phyloP scores from a whole-genome alignment of 176 grass and related monocot genomes.

The Raddia distichophylla region DNA sequence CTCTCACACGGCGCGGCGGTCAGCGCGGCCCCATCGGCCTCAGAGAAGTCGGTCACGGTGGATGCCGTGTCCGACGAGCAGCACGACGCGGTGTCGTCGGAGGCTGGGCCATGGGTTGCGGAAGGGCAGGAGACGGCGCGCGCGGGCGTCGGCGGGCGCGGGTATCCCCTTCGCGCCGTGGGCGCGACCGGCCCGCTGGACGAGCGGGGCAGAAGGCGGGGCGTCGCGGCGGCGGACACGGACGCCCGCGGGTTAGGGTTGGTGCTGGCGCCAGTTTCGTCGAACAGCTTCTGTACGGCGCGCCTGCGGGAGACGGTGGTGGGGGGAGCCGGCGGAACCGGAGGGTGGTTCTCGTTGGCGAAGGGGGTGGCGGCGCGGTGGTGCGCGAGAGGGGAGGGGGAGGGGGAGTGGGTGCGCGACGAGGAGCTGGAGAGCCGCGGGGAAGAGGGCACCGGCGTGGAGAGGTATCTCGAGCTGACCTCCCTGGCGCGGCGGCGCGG shows the following conservation, averaged over 20 bases:
- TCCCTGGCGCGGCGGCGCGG: constrained; percentile 64
- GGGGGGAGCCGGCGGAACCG: background rate
- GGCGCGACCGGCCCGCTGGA: constrained; percentile 14
- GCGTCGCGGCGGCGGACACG: constrained; percentile 20
- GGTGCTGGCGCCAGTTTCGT: constrained; percentile 37
- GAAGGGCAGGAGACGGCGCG: constrained; percentile 44
- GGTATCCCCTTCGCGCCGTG: constrained; percentile 41
- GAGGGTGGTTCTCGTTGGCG: constrained; percentile 75
- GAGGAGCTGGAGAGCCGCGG: constrained; percentile 52
- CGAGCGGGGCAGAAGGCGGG: constrained; percentile 30
- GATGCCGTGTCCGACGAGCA: constrained; percentile 54
- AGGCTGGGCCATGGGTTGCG: background rate
- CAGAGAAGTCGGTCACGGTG: constrained; percentile 52
- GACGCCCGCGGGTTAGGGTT: constrained; percentile 35
- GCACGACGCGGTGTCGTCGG: constrained; percentile 39
- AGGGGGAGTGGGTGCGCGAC: constrained; percentile 40
- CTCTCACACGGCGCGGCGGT: constrained; percentile 58
- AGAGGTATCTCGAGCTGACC: constrained; percentile 86
- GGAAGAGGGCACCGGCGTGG: constrained; percentile 50
- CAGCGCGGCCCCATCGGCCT: constrained; percentile 38
- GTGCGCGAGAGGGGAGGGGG: constrained; percentile 41
- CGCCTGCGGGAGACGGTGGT: constrained; percentile 47
- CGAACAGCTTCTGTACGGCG: constrained; percentile 74
- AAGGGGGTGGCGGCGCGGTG: constrained; percentile 44
- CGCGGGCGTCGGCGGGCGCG: constrained; percentile 53